Base-by-base conservation (phyloP, 2,329 filamentous ascomycete species). In the Cercospora brassicicola region DNA sequence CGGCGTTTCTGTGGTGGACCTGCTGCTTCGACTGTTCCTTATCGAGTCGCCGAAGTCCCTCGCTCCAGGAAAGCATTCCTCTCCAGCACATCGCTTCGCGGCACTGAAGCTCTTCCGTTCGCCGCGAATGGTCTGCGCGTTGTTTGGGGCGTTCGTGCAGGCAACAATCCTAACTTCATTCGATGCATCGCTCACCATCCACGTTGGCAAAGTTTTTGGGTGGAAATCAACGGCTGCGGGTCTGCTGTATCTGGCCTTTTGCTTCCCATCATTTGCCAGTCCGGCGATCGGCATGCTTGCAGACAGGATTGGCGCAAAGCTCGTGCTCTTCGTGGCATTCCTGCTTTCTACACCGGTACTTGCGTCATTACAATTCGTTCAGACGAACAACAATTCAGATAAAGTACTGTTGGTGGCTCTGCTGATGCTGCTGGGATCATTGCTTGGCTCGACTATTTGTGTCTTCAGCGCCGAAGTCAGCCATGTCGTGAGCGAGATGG, bases 141-240 rank as follows among this genome's bases (percentile, higher is more conserved):
- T 66, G 51, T n/a, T 62, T 9, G 64, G 59, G 18, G 51, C 64
- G 13, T 33, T 62, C 9, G 36, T 42, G 23, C 57, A 66, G 18
- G 64, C 64, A 13, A 56, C 39, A 7, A 53, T 66, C 6, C 28
- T 62, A n/a, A 66, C 64, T 18, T 66, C 64, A 7, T 62, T 66
- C 28, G 64, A 66, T 45, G 57, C 39, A 26, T 60, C 59, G 18
- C 48, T 66, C n/a, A 56, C 64, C 23, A 66, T 66, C 31, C 45
- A 66, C 33, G 18, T 66, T 30, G 28, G 28, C 8, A 30, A 62
- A 4, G 26, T 36, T 3, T 66, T 66, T 39, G 39, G 57, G 15
- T 66, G 56, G 31, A 53, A 39, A n/a, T 30, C 64, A 39, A 23
- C 53, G 33, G 55, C 60, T 9, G 64, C 59, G 20, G 64, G 64